These are phyloP conservation scores for Westerdykella aurantiaca DNA, from an alignment of 2,329 filamentous ascomycete species.

Conservation along the genomic window DNA sequence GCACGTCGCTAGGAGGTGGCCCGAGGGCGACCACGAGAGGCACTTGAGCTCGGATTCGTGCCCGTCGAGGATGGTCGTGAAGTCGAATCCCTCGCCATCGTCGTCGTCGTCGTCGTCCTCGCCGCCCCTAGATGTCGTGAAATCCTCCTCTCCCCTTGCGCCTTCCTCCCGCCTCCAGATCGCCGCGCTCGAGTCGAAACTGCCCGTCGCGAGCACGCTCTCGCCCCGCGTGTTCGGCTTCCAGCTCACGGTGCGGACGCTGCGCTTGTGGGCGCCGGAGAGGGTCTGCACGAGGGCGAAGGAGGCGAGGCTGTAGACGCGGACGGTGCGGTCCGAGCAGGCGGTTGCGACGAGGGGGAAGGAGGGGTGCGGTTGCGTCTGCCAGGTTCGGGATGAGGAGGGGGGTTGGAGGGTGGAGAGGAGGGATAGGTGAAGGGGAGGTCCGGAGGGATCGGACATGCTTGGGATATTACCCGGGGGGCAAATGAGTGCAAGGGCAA, in stretches of 20 bases:
- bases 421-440: conserved; percentile 24
- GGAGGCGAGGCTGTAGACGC: conserved; percentile 79
- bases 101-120: conserved; percentile 46
- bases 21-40: conserved; percentile 67
- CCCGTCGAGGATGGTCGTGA: conserved; percentile 85
- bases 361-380: conserved; percentile 75
- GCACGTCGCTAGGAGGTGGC: conserved; percentile 80
- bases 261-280: conserved; percentile 83
- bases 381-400: conserved; percentile 67
- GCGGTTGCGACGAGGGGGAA: conserved; percentile 85
- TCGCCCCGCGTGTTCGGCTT: conserved; percentile 60
- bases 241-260: conserved; percentile 81
- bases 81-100: conserved; percentile 81
- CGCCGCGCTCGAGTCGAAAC: conserved; percentile 88
- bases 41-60: conserved; percentile 92
- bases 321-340: conserved; percentile 78
- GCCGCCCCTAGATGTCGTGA: conserved; percentile 20
- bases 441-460: not conserved
- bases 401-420: conserved; percentile 52
- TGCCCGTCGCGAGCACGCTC: conserved; percentile 81
- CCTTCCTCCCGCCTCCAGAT: conserved; percentile 62
- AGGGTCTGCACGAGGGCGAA: conserved; percentile 75
- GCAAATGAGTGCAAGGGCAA: too few relatives aligned
- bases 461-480: too few relatives aligned
- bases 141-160: conserved; percentile 36